Percentiles rank a stretch among this genome's conserved stretches.
Evolutionary conservation across 345 rosid species (phyloP).

Genomic region (Viola odorata): DNA sequence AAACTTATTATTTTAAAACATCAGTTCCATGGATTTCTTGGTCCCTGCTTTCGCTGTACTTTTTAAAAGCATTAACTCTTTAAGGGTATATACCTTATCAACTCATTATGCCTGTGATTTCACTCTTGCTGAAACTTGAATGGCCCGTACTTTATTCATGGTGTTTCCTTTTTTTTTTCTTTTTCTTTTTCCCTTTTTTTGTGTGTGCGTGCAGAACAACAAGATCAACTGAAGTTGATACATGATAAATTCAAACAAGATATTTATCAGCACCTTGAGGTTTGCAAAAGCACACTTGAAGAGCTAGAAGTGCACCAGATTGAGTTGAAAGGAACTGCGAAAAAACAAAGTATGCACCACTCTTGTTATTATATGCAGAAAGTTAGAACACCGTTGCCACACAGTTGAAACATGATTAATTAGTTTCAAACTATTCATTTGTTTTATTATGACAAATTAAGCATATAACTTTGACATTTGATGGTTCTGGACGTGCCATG

Average conservation of each 20-base stretch:
- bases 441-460: neutral
- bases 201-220: slow-evolving; percentile 46
- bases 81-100: neutral
- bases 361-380: slow-evolving; percentile 4
- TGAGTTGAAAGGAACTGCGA: slow-evolving; percentile 57
- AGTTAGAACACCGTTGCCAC: neutral
- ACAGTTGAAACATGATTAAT: slow-evolving; percentile 4
- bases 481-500: neutral
- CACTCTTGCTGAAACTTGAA: slow-evolving; percentile 1
- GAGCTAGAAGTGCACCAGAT: slow-evolving; percentile 56
- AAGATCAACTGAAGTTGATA: slow-evolving; percentile 59
- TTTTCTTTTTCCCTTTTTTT: too few species aligned
- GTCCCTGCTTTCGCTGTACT: too few species aligned
- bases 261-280: slow-evolving; percentile 50
- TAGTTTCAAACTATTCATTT: slow-evolving; percentile 1
- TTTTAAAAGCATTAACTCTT: neutral
- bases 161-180: neutral
- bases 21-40: neutral
- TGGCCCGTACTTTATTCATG: neutral
- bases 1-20: neutral
- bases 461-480: neutral
- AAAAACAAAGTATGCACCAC: slow-evolving; percentile 69
- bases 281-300: slow-evolving; percentile 46
- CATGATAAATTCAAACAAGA: slow-evolving; percentile 66
- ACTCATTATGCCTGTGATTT: neutral